Evolutionary conservation across 495 filamentous ascomycete species (phyloP).

Genomic region (Darksidea phi): DNA sequence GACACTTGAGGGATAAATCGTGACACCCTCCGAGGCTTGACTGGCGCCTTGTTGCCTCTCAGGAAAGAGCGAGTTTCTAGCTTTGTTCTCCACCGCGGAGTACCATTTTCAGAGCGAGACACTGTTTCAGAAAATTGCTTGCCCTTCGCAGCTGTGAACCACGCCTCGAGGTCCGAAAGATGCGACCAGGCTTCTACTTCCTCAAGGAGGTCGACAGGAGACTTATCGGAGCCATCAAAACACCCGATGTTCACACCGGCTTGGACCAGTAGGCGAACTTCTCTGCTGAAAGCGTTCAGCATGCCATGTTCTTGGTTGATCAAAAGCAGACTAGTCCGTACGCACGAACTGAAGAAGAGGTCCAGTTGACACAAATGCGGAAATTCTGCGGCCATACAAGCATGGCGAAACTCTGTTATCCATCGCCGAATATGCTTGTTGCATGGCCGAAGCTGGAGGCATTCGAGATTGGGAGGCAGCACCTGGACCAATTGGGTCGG

Average conservation of each 20-base stretch:
- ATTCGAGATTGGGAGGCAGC: not conserved
- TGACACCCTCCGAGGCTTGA: not conserved
- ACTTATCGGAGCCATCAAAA: not conserved
- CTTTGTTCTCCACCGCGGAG: not conserved
- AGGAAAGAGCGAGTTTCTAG: not conserved
- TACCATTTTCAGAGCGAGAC: not conserved
- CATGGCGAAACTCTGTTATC: not conserved
- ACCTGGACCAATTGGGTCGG: not conserved
- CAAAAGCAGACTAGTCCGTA: not conserved
- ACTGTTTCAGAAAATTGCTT: slow-evolving; percentile 1
- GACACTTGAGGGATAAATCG: not conserved
- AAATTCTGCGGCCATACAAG: not conserved
- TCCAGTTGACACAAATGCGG: not conserved
- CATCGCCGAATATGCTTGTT: not conserved
- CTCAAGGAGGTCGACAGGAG: not conserved
- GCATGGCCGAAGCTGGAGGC: not conserved
- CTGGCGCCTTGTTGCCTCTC: not conserved
- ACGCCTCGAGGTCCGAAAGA: not conserved
- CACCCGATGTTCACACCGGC: not conserved
- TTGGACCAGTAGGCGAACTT: not conserved
- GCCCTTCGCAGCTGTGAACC: not conserved
- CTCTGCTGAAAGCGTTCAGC: not conserved
- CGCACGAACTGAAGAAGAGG: not conserved
- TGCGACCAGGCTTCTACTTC: not conserved
- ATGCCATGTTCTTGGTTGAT: not conserved